Evolutionary conservation across 2,329 filamentous ascomycete species (phyloP).

Genomic region (Pleomassaria siparia): DNA sequence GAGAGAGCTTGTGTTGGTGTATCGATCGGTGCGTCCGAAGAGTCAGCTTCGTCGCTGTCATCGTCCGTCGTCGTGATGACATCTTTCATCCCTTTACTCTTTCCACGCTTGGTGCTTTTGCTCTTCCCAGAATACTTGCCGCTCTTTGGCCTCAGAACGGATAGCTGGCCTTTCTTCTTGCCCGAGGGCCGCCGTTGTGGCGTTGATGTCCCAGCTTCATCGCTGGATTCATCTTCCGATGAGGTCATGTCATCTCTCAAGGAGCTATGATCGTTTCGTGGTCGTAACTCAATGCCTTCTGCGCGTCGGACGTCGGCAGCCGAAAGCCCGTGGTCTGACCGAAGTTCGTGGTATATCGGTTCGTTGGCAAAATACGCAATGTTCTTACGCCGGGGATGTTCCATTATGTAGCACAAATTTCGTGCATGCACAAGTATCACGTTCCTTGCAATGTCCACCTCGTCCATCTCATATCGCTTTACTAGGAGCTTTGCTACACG

Average conservation of each 20-base stretch:
- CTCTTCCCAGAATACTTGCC: slow-evolving; percentile 40
- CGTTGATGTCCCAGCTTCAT: slow-evolving; percentile 25
- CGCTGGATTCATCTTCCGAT: slow-evolving; percentile 22
- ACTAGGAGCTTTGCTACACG: slow-evolving; percentile 37
- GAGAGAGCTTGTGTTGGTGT: slow-evolving; percentile 33
- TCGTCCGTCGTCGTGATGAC: not conserved
- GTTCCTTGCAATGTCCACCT: slow-evolving; percentile 31
- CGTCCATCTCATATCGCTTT: slow-evolving; percentile 41
- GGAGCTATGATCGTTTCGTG: slow-evolving; percentile 29
- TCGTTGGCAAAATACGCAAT: slow-evolving; percentile 32
- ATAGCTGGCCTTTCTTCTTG: slow-evolving; percentile 33
- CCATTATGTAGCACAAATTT: slow-evolving; percentile 44
- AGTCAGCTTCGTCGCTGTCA: slow-evolving; percentile 16
- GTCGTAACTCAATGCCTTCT: slow-evolving; percentile 31
- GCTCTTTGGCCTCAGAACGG: slow-evolving; percentile 39
- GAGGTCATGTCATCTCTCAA: slow-evolving; percentile 25
- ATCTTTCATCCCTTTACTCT: slow-evolving; percentile 21
- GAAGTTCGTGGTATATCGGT: slow-evolving; percentile 36
- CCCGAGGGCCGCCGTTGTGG: slow-evolving; percentile 21
- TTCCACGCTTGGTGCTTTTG: slow-evolving; percentile 15
- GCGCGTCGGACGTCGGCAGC: slow-evolving; percentile 34
- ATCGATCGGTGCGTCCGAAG: slow-evolving; percentile 27
- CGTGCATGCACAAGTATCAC: slow-evolving; percentile 39
- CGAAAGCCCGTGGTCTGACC: slow-evolving; percentile 26
- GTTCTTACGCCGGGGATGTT: slow-evolving; percentile 34